Evolutionary conservation across 2,329 filamentous ascomycete genomes (phyloP).

Genomic region (Rutstroemia sp.): DNA sequence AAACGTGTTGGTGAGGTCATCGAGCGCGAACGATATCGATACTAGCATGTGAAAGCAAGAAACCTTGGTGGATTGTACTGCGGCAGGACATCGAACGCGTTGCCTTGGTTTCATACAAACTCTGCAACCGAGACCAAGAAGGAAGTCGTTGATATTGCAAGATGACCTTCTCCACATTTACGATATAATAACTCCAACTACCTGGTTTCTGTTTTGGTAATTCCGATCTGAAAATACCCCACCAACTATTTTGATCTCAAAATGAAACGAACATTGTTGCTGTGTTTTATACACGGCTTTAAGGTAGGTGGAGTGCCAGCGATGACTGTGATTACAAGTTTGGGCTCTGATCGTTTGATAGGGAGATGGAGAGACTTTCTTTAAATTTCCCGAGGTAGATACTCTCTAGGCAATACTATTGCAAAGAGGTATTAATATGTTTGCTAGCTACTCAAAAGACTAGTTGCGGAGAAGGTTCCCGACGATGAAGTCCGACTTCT

Average conservation of each 20-base stretch:
- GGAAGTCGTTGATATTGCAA: background rate
- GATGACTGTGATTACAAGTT: background rate
- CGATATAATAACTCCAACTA: background rate
- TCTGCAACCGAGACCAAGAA: too few relatives aligned
- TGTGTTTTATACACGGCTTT: constrained; percentile 73
- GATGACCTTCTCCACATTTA: constrained; percentile 2
- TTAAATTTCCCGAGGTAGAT: constrained; percentile 50
- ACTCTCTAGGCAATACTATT: background rate
- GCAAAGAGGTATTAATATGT: background rate
- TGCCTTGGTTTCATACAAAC: too few relatives aligned
- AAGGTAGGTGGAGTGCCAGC: constrained; percentile 30
- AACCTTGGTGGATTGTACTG: background rate
- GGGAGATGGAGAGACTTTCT: constrained; percentile 63
- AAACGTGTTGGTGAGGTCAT: constrained; percentile 1
- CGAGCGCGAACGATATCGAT: background rate
- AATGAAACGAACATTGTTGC: constrained; percentile 54
- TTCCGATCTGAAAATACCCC: background rate
- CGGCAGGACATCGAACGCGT: too few relatives aligned
- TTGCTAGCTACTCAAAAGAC: constrained; percentile 47
- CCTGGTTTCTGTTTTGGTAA: background rate
- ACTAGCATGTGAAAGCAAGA: background rate
- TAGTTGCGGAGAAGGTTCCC: constrained; percentile 50
- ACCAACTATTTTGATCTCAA: background rate
- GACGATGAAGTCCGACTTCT: constrained; percentile 53
- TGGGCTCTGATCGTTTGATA: background rate